These are phyloP conservation scores for Cryomyces minteri DNA, from an alignment of 495 filamentous ascomycete species.

Conservation along the genomic window DNA sequence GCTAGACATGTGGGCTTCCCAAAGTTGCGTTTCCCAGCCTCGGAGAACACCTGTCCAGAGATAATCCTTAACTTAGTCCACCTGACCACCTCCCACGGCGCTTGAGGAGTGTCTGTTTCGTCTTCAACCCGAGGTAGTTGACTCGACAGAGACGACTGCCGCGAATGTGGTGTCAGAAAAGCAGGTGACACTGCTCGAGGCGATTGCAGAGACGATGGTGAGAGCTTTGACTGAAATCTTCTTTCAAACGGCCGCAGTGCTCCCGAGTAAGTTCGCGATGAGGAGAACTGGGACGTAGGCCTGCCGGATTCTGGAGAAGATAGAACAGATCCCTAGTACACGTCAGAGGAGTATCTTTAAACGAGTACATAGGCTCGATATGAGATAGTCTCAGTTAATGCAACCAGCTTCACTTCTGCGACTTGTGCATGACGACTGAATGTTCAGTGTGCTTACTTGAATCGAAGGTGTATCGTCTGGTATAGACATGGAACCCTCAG, in stretches of 20 bases:
- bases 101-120: conserved; percentile 43
- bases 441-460: conserved; percentile 36
- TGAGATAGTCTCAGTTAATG: too few species aligned
- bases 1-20: conserved; percentile 78
- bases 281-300: conserved; percentile 28
- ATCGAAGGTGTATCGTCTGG: conserved; percentile 84
- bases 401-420: too few species aligned
- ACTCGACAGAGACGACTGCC: conserved; percentile 47
- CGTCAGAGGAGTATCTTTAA: conserved; percentile 13
- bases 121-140: conserved; percentile 32
- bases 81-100: conserved; percentile 89
- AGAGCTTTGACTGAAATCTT: conserved; percentile 74
- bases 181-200: conserved; percentile 64
- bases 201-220: conserved; percentile 36
- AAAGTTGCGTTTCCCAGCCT: conserved; percentile 81
- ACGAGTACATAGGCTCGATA: not conserved
- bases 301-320: conserved; percentile 60
- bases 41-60: conserved; percentile 80
- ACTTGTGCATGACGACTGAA: not conserved
- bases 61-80: conserved; percentile 92
- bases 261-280: conserved; percentile 38
- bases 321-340: conserved; percentile 50
- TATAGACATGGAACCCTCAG: conserved; percentile 37
- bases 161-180: conserved; percentile 54
- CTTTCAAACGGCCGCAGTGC: conserved; percentile 86